phyloP scores from a whole-genome alignment of 1,284 basidiomycete genomes.

The Sphagnurus paluster region DNA sequence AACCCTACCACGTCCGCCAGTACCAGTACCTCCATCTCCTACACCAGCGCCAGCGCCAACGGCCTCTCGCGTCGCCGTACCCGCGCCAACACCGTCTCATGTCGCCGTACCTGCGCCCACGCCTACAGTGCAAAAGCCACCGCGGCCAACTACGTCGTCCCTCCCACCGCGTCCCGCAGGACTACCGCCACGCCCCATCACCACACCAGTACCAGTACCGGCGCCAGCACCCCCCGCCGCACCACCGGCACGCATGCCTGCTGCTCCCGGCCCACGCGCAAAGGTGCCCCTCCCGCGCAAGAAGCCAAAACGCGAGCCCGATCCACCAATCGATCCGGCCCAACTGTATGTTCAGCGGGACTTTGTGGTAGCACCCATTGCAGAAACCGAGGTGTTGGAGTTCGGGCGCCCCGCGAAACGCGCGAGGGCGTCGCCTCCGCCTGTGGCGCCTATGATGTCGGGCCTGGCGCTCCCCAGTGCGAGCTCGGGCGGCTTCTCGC shows the following conservation, averaged over 20 bases:
- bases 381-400: conserved; percentile 37
- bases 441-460: conserved; percentile 9
- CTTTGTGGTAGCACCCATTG: conserved; percentile 35
- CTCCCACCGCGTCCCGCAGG: not conserved
- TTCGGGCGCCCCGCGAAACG: conserved; percentile 41
- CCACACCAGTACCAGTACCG: not conserved
- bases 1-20: not conserved
- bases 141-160: too few species aligned
- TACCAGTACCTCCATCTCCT: conserved; percentile 13
- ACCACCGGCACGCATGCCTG: conserved; percentile 5
- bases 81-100: too few species aligned
- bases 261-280: conserved; percentile 15
- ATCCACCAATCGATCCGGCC: conserved; percentile 9
- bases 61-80: too few species aligned
- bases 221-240: conserved; percentile 14
- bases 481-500: conserved; percentile 21
- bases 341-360: too few species aligned
- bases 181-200: not conserved
- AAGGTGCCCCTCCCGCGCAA: conserved; percentile 22
- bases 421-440: conserved; percentile 34
- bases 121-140: too few species aligned
- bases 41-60: conserved; percentile 11
- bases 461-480: conserved; percentile 47
- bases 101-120: conserved; percentile 4
- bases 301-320: conserved; percentile 25